phyloP scores from a whole-genome alignment of 148 eudicot species.

The Rhododendron vialii region DNA sequence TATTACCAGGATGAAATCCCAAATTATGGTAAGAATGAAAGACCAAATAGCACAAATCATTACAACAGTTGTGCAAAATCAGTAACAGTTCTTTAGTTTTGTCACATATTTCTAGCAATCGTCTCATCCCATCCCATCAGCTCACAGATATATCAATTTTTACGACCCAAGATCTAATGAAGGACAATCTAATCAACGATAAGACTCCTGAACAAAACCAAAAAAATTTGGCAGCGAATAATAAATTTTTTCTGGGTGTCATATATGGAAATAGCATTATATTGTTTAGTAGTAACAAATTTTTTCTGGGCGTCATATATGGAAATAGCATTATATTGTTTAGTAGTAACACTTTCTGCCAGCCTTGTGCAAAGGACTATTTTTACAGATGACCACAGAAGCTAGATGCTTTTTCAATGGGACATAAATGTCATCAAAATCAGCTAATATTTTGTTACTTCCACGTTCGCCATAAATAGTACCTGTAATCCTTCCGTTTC shows the following conservation, averaged over 20 bases:
- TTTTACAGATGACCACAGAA: neutral
- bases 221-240: neutral
- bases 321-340: neutral
- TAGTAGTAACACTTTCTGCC: neutral
- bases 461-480: neutral
- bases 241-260: neutral
- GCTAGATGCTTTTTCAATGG: neutral
- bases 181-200: neutral
- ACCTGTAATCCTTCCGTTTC: neutral
- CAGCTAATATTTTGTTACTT: neutral
- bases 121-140: neutral
- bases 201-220: neutral
- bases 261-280: neutral
- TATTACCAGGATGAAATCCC: neutral
- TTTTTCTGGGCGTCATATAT: neutral
- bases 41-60: neutral
- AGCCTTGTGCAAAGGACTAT: neutral
- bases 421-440: neutral
- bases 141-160: neutral
- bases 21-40: neutral
- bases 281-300: neutral
- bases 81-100: neutral
- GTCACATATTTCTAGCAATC: neutral
- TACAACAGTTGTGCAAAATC: neutral
- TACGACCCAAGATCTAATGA: neutral